phyloP scores from a whole-genome alignment of 2,329 filamentous ascomycete genomes.

The Orbilia oligospora region DNA sequence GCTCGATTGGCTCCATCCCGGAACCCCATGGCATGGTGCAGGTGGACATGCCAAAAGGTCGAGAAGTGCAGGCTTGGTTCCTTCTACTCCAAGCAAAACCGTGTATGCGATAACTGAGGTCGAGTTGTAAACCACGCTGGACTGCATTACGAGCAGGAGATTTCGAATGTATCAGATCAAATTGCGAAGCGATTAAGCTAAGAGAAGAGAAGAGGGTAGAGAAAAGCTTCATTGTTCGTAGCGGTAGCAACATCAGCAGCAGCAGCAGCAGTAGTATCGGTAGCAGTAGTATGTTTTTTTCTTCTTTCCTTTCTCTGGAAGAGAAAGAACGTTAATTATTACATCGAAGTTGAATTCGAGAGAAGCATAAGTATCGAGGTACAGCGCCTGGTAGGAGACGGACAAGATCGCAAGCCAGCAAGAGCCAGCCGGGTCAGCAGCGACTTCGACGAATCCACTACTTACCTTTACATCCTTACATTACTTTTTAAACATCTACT shows the following conservation, averaged over 20 bases:
- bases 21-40: slow-evolving; percentile 35
- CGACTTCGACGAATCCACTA: slow-evolving; percentile 12
- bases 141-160: slow-evolving; percentile 42
- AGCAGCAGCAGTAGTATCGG: too few relatives aligned
- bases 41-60: slow-evolving; percentile 26
- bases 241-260: too few relatives aligned
- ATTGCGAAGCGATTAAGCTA: slow-evolving; percentile 43
- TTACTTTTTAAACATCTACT: background rate
- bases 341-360: background rate
- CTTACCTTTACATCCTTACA: background rate
- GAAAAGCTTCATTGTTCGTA: slow-evolving; percentile 16
- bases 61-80: slow-evolving; percentile 37
- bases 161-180: slow-evolving; percentile 48
- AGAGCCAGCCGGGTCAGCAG: slow-evolving; percentile 30
- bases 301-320: background rate
- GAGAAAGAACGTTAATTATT: too few relatives aligned
- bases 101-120: slow-evolving; percentile 34
- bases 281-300: too few relatives aligned
- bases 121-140: slow-evolving; percentile 8
- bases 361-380: slow-evolving; percentile 54
- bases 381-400: slow-evolving; percentile 10
- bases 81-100: slow-evolving; percentile 51
- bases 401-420: slow-evolving; percentile 24
- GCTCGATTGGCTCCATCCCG: slow-evolving; percentile 18
- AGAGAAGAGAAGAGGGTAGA: slow-evolving; percentile 7